Conservation (phyloP, 768 basidiomycete species). For the Auricularia cornea region DNA sequence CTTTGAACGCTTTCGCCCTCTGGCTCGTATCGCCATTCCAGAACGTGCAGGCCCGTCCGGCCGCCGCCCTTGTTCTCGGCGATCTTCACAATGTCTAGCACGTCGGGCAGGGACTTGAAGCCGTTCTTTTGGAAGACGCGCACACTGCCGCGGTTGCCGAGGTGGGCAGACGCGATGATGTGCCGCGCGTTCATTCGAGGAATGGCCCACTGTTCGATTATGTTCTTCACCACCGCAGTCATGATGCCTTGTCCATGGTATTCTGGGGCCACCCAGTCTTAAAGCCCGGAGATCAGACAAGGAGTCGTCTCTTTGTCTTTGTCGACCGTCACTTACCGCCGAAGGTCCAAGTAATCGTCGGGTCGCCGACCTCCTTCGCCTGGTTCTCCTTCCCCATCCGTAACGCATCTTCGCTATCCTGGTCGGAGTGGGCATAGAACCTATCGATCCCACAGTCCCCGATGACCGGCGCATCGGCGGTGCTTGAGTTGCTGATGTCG, state of each 20-base stretch:
- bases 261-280: constrained; percentile 52
- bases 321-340: constrained; percentile 69
- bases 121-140: constrained; percentile 63
- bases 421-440: neutral
- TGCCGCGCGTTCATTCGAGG: constrained; percentile 51
- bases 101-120: constrained; percentile 34
- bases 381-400: constrained; percentile 31
- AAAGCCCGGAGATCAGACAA: neutral
- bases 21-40: constrained; percentile 14
- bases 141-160: constrained; percentile 50
- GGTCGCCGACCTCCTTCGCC: constrained; percentile 37
- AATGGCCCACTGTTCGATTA: constrained; percentile 53
- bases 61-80: constrained; percentile 28
- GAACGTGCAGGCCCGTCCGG: constrained; percentile 11
- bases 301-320: no score
- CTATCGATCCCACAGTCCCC: constrained; percentile 36
- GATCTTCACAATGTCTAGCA: constrained; percentile 31
- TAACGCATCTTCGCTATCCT: neutral
- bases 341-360: constrained; percentile 49
- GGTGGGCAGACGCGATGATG: constrained; percentile 37
- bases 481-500: constrained; percentile 40
- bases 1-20: neutral
- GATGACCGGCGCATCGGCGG: constrained; percentile 42
- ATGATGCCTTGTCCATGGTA: constrained; percentile 67
- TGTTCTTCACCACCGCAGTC: constrained; percentile 48